Evolutionary conservation across 2,329 filamentous ascomycete genomes (phyloP).

Genomic region (Phyllosticta capitalensis): DNA sequence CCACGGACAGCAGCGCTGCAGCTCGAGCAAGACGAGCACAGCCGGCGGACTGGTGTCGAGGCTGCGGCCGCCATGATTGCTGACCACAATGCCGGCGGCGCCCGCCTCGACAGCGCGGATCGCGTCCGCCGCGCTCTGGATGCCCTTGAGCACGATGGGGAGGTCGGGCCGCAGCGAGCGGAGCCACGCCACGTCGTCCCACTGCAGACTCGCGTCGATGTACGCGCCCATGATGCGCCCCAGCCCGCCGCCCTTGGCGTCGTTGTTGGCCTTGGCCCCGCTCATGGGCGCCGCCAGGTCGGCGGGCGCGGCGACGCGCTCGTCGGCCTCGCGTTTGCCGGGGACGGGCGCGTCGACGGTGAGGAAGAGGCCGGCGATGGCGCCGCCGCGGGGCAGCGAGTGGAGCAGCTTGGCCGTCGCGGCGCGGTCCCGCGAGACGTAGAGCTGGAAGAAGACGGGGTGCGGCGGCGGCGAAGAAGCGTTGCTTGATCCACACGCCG

Average conservation of each 20-base stretch:
- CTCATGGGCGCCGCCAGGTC: constrained; percentile 40
- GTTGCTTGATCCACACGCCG: neutral
- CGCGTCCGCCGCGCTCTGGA: constrained; percentile 33
- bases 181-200: constrained; percentile 35
- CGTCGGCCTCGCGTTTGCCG: constrained; percentile 45
- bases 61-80: constrained; percentile 45
- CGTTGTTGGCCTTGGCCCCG: constrained; percentile 40
- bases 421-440: constrained; percentile 47
- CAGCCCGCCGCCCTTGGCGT: constrained; percentile 46
- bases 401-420: constrained; percentile 43
- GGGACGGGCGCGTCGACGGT: constrained; percentile 50
- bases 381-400: constrained; percentile 30
- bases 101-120: constrained; percentile 33
- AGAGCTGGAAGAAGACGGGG: constrained; percentile 51
- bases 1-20: constrained; percentile 27
- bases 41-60: constrained; percentile 34
- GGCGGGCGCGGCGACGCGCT: constrained; percentile 37
- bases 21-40: constrained; percentile 29
- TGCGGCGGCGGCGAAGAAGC: constrained; percentile 12
- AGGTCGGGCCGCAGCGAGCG: constrained; percentile 19
- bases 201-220: constrained; percentile 47
- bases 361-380: constrained; percentile 45
- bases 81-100: constrained; percentile 38
- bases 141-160: constrained; percentile 33
- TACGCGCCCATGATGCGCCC: constrained; percentile 49